Evolutionary conservation across 148 eudicot species (phyloP), one percentile per base, ranked within the genome.

Genomic region (Persicaria maculosa): DNA sequence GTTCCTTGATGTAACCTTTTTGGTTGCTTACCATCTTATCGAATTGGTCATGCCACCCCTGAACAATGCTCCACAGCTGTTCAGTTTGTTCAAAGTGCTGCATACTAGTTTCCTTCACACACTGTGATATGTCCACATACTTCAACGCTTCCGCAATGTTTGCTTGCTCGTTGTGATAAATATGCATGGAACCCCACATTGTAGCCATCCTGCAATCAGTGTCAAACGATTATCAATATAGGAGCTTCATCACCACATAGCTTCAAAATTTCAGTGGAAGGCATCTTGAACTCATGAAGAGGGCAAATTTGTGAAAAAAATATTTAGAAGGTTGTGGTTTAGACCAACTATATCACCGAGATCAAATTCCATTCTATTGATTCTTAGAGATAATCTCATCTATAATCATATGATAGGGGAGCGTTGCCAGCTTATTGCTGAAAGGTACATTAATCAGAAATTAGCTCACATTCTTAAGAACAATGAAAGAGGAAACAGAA

Each of bases 171-270:
- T 84, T 85, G 50, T 95, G 90, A 73, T 90, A 82, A 19, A 14
- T 72, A 74, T 76, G 85, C 96, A 95, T 95, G 9, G 77, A 79
- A 48, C 82, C 89, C 98, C 98, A 95, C 98, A 95, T 92, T 65
- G 74, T 74, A 40, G 91, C 97, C 98, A 95, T 90, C 82, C 98
- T 95, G 86, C 74, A 73, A 50, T 62, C 19, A 45, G 14, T 16
- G 5, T 6, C 22, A 74, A 17, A 10, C 25, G 4, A 22, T 10
- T 47, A 44, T 43, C 36, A 31, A 31, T 31, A 31, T 31, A 31
- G 36, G 36, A 31, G 36, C 1, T 31, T 31, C n/a, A 71, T 47
- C 50, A 43, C n/a, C 31, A 47, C 19, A 31, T 31, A 25, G 15
- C 14, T 16, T 46, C 40, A n/a, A 52, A n/a, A 2, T 52, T 52